A percentile compares a stretch with the other conserved stretches of the same genome.
phyloP scores from a whole-genome alignment of 208 protist genomes.

The Leishmania braziliensis region DNA sequence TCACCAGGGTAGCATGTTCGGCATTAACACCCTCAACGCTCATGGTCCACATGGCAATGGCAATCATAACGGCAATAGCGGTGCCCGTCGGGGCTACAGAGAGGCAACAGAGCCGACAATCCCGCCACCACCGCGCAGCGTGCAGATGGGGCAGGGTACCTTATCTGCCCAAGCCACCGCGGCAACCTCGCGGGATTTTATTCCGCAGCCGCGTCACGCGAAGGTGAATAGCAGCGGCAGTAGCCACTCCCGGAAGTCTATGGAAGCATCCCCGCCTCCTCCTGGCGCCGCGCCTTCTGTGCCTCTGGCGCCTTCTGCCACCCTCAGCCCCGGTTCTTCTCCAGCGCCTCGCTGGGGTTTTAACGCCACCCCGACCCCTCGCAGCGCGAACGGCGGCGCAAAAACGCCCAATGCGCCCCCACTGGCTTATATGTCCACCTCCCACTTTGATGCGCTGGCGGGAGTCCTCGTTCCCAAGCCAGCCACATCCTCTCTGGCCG shows the following conservation, averaged over 20 bases:
- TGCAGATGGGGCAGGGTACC: slow-evolving; percentile 32
- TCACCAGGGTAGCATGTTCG: slow-evolving; percentile 14
- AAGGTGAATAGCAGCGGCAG: slow-evolving; percentile 6
- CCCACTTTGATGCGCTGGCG: slow-evolving; percentile 14
- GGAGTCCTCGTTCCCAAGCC: slow-evolving; percentile 4
- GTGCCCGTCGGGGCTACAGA: slow-evolving; percentile 9
- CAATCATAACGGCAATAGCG: slow-evolving; percentile 9
- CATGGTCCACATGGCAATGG: neutral
- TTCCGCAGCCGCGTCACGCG: slow-evolving; percentile 32
- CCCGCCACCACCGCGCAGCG: slow-evolving; percentile 32
- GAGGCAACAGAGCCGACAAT: slow-evolving; percentile 22
- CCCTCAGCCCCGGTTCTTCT: neutral
- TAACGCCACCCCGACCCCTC: slow-evolving; percentile 18
- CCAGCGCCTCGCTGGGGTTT: slow-evolving; percentile 21
- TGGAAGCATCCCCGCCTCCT: slow-evolving; percentile 10
- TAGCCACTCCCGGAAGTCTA: slow-evolving; percentile 6
- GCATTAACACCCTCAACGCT: slow-evolving; percentile 4
- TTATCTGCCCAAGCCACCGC: slow-evolving; percentile 13
- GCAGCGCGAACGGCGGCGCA: slow-evolving; percentile 13
- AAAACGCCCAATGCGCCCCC: neutral
- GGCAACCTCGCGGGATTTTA: slow-evolving; percentile 13
- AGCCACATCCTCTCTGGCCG: slow-evolving; percentile 3
- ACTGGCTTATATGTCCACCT: neutral
- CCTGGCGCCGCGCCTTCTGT: neutral
- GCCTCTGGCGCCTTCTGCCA: neutral